A percentile compares a stretch with the other conserved stretches of the same genome.
Conservation (phyloP, 768 basidiomycete genomes). For the Lentinula lateritia region DNA sequence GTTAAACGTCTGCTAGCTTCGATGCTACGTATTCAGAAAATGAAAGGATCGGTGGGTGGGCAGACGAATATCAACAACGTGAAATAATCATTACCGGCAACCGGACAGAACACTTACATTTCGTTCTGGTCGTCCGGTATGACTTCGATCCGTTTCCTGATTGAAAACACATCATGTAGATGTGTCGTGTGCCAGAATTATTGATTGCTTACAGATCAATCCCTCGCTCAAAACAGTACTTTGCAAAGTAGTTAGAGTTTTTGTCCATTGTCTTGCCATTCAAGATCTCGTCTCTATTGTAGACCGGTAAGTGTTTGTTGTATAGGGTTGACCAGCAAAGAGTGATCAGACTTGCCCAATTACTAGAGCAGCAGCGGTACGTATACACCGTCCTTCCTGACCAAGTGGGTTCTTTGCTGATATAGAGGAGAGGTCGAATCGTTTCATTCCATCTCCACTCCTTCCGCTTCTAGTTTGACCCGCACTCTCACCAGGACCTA, state of each 20-base stretch:
- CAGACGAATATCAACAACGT: not conserved
- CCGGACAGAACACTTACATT: conserved; percentile 49
- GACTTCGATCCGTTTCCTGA: conserved; percentile 84
- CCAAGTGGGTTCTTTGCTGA: conserved; percentile 59
- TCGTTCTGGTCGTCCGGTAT: conserved; percentile 88
- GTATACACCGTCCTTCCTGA: conserved; percentile 65
- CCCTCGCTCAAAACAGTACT: conserved; percentile 85
- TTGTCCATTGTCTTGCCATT: conserved; percentile 87
- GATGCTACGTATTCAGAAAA: conserved; percentile 37
- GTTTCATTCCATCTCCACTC: conserved; percentile 1
- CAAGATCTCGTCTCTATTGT: conserved; percentile 76
- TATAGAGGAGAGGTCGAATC: conserved; percentile 50
- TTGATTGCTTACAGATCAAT: conserved; percentile 46
- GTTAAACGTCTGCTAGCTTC: conserved; percentile 85
- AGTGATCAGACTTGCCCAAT: conserved; percentile 51
- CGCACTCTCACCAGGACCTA: not conserved
- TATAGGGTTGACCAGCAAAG: not conserved
- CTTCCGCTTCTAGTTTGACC: conserved; percentile 1
- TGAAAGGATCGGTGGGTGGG: not conserved
- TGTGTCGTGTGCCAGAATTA: conserved; percentile 10
- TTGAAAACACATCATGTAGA: conserved; percentile 14
- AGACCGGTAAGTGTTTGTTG: not conserved
- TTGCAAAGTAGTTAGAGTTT: conserved; percentile 84
- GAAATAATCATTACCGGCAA: not conserved
- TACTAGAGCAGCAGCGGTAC: conserved; percentile 68